phyloP scores from a whole-genome alignment of 768 basidiomycete species.

The Filobasidium floriforme region DNA sequence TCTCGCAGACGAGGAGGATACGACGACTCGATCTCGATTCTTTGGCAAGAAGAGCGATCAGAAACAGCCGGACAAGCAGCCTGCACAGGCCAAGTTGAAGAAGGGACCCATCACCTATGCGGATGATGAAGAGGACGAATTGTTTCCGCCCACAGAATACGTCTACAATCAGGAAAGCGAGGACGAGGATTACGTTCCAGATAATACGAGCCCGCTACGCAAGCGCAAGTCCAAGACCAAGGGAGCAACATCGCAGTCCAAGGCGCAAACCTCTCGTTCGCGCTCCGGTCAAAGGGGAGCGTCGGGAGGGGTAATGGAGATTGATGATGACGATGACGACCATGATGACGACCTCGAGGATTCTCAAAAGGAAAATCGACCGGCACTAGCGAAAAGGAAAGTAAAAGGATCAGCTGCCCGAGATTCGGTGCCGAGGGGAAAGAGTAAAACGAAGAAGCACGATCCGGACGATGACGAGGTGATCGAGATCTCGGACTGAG shows the following conservation, averaged over 20 bases:
- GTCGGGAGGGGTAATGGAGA: background rate
- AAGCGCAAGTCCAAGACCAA: background rate
- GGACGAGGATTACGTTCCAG: constrained; percentile 13
- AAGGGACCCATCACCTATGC: background rate
- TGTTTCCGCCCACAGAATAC: constrained; percentile 4
- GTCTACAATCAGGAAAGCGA: constrained; percentile 1
- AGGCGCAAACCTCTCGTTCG: too few species aligned
- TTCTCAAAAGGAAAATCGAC: constrained; percentile 23
- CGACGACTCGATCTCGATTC: background rate
- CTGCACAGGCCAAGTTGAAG: background rate
- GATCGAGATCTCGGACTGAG: constrained; percentile 16
- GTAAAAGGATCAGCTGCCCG: constrained; percentile 1
- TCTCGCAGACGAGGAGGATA: background rate
- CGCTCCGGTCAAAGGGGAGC: too few species aligned
- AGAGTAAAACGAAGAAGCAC: background rate
- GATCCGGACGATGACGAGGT: background rate
- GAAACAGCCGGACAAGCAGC: background rate
- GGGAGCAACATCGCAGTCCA: background rate
- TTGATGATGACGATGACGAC: constrained; percentile 1
- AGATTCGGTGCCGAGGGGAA: background rate
- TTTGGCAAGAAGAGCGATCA: background rate
- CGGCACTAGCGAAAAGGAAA: constrained; percentile 1
- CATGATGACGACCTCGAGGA: constrained; percentile 9
- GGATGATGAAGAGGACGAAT: background rate
- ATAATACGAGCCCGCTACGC: constrained; percentile 18